A percentile compares a stretch with the other conserved stretches of the same genome.
Evolutionary conservation across 139 green algal genomes (phyloP).

Genomic region (Edaphochlamys debaryana): DNA sequence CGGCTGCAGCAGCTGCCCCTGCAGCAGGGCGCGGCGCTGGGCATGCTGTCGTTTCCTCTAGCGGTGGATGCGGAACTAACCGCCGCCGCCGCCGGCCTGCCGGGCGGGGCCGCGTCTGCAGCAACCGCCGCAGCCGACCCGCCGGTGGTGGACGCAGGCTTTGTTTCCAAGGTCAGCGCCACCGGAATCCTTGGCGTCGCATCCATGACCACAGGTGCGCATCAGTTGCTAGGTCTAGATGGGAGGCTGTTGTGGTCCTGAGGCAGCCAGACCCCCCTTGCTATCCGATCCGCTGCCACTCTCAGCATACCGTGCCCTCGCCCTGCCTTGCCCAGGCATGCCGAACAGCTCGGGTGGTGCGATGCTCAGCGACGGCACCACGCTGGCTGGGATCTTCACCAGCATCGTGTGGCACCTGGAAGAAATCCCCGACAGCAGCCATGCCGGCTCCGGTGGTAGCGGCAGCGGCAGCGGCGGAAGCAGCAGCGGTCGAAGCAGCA

Average conservation of each 20-base stretch:
- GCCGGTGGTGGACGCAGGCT: neutral
- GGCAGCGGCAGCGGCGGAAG: neutral
- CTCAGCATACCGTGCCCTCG: neutral
- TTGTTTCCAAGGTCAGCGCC: neutral
- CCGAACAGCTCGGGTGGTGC: neutral
- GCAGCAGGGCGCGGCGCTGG: neutral
- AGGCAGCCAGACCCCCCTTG: too few species aligned
- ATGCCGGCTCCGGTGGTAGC: neutral
- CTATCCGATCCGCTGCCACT: too few species aligned
- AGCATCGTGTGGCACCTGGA: neutral
- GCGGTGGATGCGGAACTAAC: neutral
- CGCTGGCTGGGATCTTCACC: neutral
- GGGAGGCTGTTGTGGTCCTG: too few species aligned
- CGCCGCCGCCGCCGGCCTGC: neutral
- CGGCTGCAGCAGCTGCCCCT: neutral
- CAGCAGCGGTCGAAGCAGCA: neutral
- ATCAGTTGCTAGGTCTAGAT: too few species aligned
- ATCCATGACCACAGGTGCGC: neutral
- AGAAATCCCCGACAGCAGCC: neutral
- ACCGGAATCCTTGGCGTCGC: neutral
- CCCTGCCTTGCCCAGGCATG: neutral
- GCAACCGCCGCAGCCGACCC: neutral
- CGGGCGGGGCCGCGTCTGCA: neutral
- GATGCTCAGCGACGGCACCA: neutral
- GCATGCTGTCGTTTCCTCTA: neutral